These are phyloP conservation scores for Cardamine resedifolia DNA, from an alignment of 345 rosid species.

Conservation along the genomic window DNA sequence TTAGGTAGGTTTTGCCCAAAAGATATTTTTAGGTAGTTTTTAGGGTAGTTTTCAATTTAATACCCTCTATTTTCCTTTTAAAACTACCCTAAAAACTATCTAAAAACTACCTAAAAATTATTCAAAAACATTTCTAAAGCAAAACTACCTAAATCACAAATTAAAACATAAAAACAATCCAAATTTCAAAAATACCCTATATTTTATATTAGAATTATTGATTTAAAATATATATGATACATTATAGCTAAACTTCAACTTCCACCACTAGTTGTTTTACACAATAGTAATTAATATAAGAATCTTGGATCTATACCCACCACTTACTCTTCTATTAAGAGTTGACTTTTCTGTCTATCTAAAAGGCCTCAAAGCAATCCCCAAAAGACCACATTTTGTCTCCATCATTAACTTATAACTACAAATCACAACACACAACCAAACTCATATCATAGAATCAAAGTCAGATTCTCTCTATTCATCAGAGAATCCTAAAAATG, in stretches of 20 bases:
- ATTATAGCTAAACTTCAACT: slow-evolving; percentile 9
- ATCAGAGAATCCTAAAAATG: slow-evolving; percentile 28
- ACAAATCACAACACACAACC: slow-evolving; percentile 22
- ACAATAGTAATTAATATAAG: slow-evolving; percentile 1
- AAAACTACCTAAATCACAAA: too few species aligned
- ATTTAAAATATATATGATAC: not conserved
- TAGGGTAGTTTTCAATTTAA: too few species aligned
- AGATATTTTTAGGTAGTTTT: too few species aligned
- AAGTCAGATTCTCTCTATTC: not conserved
- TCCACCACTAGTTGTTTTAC: slow-evolving; percentile 14
- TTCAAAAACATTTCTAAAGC: too few species aligned
- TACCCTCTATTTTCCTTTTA: too few species aligned
- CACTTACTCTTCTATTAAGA: slow-evolving; percentile 18
- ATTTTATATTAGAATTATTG: not conserved
- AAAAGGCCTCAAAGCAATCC: slow-evolving; percentile 32
- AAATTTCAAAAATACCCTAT: too few species aligned
- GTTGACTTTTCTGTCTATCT: slow-evolving; percentile 29
- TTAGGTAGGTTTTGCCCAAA: too few species aligned
- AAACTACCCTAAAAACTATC: too few species aligned
- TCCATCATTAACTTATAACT: slow-evolving; percentile 27
- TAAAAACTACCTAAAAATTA: too few species aligned
- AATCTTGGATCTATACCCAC: slow-evolving; percentile 33
- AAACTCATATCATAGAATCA: slow-evolving; percentile 16
- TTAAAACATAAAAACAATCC: too few species aligned
- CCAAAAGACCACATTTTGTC: slow-evolving; percentile 27